phyloP scores from a whole-genome alignment of 805 yeast species.

The Wickerhamiella hasegawae region DNA sequence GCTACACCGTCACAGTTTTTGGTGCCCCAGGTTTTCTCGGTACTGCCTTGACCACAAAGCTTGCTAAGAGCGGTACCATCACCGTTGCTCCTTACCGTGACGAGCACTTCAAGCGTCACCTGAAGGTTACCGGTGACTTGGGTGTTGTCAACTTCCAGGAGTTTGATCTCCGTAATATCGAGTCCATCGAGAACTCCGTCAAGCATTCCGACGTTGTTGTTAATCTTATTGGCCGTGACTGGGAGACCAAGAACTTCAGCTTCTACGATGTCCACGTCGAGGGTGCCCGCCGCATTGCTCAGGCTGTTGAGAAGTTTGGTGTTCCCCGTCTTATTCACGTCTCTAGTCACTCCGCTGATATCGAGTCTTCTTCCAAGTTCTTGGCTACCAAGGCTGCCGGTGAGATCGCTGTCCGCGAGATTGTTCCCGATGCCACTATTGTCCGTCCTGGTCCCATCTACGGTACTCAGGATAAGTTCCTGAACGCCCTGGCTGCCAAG shows the following conservation, averaged over 20 bases:
- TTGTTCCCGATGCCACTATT: conserved; percentile 60
- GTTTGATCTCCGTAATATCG: conserved; percentile 62
- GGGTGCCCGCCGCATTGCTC: conserved; percentile 60
- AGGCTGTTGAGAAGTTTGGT: conserved; percentile 49
- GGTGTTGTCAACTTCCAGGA: conserved; percentile 79
- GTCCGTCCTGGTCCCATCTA: conserved; percentile 74
- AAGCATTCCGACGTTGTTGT: conserved; percentile 69
- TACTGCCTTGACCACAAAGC: conserved; percentile 47
- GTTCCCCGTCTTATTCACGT: conserved; percentile 67
- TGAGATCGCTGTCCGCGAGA: conserved; percentile 53
- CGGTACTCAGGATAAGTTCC: conserved; percentile 57
- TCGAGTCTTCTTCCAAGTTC: conserved; percentile 49
- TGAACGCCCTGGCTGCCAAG: conserved; percentile 41
- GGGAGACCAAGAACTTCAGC: conserved; percentile 60
- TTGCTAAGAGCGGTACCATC: conserved; percentile 70
- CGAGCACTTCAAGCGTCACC: conserved; percentile 57
- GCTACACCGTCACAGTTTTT: conserved; percentile 77
- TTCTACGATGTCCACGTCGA: conserved; percentile 77
- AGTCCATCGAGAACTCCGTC: conserved; percentile 61
- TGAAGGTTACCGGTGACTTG: conserved; percentile 71
- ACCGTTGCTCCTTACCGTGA: conserved; percentile 71
- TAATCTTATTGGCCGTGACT: conserved; percentile 65
- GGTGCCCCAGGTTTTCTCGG: conserved; percentile 75
- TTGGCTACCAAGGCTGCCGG: conserved; percentile 68
- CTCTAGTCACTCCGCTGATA: conserved; percentile 61